These are phyloP conservation scores for Lactuca sativa DNA, from an alignment of 129 eudicot species.

Conservation along the genomic window DNA sequence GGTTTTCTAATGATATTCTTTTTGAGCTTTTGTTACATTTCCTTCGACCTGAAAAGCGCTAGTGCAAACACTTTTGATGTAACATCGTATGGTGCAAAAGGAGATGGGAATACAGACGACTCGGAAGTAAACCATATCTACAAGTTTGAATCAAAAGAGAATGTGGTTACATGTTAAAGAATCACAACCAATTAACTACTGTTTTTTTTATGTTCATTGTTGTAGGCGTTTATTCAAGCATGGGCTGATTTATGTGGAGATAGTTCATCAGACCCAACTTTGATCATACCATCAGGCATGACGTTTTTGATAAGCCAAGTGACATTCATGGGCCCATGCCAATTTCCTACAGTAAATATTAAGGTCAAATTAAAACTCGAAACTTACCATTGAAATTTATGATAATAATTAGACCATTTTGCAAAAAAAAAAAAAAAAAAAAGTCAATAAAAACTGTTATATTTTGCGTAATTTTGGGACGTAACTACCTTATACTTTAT, in stretches of 20 bases:
- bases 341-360: constrained; percentile 2
- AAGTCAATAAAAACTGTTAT: not conserved
- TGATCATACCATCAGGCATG: constrained; percentile 25
- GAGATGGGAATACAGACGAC: constrained; percentile 45
- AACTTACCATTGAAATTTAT: not conserved
- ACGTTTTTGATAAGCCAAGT: constrained; percentile 27
- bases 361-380: constrained; percentile 10
- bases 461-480: not conserved
- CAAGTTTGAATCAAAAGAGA: constrained; percentile 5
- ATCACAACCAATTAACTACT: not conserved
- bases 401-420: not conserved
- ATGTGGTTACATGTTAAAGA: not conserved
- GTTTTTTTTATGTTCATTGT: not conserved
- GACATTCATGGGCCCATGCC: constrained; percentile 35
- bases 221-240: constrained; percentile 36
- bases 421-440: too few relatives aligned
- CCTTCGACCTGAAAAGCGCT: constrained; percentile 3
- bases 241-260: constrained; percentile 39
- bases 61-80: constrained; percentile 34
- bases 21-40: constrained; percentile 13
- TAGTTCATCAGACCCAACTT: constrained; percentile 3
- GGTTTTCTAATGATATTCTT: constrained; percentile 10
- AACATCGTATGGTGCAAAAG: constrained; percentile 42
- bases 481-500: not conserved
- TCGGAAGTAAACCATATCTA: constrained; percentile 31